Evolutionary conservation across 1,284 basidiomycete species (phyloP).

Genomic region (Ganoderma meredithae): DNA sequence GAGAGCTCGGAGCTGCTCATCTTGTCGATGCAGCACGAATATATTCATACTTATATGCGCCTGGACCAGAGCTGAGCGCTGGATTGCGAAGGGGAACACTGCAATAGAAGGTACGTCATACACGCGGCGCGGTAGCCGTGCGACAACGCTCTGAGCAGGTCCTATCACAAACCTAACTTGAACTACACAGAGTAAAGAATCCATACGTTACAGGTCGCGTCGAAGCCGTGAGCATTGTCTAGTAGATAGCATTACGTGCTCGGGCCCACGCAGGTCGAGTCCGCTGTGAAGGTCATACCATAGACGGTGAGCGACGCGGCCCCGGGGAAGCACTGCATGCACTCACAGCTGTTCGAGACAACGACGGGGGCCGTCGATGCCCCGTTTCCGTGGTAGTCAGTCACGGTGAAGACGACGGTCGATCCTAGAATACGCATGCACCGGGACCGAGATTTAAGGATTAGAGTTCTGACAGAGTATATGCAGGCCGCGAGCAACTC

Average conservation of each 20-base stretch:
- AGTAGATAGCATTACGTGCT: not conserved
- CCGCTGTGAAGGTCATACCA: not conserved
- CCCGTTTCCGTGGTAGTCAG: not conserved
- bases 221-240: not conserved
- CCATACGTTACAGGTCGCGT: too few relatives aligned
- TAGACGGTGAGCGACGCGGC: not conserved
- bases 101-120: too few relatives aligned
- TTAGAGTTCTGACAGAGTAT: too few relatives aligned
- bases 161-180: too few relatives aligned
- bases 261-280: not conserved
- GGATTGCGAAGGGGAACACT: too few relatives aligned
- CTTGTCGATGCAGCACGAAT: constrained; percentile 2
- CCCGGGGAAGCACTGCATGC: too few relatives aligned
- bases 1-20: not conserved
- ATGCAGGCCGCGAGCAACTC: too few relatives aligned
- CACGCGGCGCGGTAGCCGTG: too few relatives aligned
- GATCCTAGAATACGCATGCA: not conserved
- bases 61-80: too few relatives aligned
- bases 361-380: not conserved
- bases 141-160: too few relatives aligned
- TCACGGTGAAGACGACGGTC: not conserved
- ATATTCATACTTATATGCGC: not conserved
- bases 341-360: not conserved
- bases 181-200: too few relatives aligned
- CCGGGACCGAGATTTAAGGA: too few relatives aligned